These are phyloP conservation scores for Backusella australiensis DNA, from an alignment of 192 early-diverging fungal species.

Conservation along the genomic window DNA sequence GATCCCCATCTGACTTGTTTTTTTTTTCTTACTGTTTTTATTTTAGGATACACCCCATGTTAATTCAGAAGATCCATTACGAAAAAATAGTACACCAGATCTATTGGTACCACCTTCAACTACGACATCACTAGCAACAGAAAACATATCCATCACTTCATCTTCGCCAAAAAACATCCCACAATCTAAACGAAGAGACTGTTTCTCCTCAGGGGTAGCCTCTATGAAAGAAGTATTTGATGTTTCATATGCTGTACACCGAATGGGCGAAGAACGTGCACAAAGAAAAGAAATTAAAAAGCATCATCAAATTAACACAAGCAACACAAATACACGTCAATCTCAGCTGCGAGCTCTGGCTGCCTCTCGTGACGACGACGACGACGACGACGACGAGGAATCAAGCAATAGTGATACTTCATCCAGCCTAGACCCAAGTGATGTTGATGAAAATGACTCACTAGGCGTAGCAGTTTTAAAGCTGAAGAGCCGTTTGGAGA, in stretches of 20 bases:
- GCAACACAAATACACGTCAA: neutral
- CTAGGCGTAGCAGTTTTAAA: neutral
- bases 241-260: conserved; percentile 68
- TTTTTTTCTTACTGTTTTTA: neutral
- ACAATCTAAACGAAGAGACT: neutral
- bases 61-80: neutral
- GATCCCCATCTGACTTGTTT: neutral
- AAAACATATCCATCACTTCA: neutral
- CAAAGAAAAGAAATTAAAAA: conserved; percentile 22
- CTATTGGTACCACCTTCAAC: neutral
- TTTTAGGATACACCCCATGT: conserved; percentile 4
- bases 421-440: neutral
- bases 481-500: neutral
- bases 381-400: conserved; percentile 2
- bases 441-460: neutral
- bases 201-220: neutral
- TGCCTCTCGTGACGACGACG: conserved; percentile 12
- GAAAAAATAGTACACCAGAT: neutral
- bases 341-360: conserved; percentile 8
- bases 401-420: neutral
- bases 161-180: neutral
- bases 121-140: conserved; percentile 6
- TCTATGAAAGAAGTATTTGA: conserved; percentile 71
- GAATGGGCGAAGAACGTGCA: conserved; percentile 60
- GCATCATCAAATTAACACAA: neutral